A percentile compares a stretch with the other conserved stretches of the same genome.
phyloP scores from a whole-genome alignment of 305 asterid species.

The Solanum aculeatissimum region DNA sequence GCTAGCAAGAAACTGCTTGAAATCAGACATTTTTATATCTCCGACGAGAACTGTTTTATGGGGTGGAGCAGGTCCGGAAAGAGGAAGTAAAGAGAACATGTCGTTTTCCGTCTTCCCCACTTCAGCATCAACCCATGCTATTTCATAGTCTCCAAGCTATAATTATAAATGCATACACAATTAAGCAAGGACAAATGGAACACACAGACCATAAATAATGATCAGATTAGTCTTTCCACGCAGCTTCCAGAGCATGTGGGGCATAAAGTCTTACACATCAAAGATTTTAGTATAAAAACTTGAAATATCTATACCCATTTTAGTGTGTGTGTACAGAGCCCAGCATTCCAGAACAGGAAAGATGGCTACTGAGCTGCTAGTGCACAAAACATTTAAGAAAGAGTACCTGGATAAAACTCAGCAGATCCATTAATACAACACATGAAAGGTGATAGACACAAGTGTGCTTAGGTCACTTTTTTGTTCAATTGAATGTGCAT shows the following conservation, averaged over 20 bases:
- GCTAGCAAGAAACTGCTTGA: conserved; percentile 88
- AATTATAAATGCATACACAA: conserved; percentile 2
- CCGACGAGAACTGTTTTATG: conserved; percentile 97
- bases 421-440: neutral
- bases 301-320: neutral
- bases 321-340: neutral
- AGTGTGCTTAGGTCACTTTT: neutral
- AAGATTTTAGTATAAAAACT: neutral
- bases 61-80: conserved; percentile 57
- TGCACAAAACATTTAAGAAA: neutral
- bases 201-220: neutral
- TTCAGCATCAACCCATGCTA: conserved; percentile 95
- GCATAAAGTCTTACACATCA: neutral
- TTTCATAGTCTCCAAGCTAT: conserved; percentile 91
- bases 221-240: neutral
- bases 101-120: conserved; percentile 73
- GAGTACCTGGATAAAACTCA: neutral
- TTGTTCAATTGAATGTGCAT: neutral
- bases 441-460: neutral
- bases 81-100: conserved; percentile 62
- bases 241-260: neutral
- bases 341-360: neutral
- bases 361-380: neutral
- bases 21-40: conserved; percentile 91
- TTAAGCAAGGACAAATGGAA: neutral